Evolutionary conservation across 176 grass and related monocot genomes (phyloP).

Genomic region (Carex kokanica): DNA sequence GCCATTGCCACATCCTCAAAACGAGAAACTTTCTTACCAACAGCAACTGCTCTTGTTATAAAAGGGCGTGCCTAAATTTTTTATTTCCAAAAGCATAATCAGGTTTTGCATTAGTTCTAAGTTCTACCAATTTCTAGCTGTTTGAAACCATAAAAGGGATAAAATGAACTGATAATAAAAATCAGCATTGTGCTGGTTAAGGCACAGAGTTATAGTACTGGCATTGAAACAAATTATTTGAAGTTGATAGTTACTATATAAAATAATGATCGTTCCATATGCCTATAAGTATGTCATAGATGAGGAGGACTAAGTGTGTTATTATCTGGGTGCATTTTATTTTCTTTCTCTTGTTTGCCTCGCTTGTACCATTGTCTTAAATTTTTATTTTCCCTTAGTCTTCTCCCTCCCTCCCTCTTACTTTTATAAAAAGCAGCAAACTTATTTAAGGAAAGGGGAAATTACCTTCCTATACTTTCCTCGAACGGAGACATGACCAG

Average conservation of each 20-base stretch:
- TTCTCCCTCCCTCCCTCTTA: not conserved
- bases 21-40: slow-evolving; percentile 62
- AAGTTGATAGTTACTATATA: not conserved
- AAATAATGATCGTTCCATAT: not conserved
- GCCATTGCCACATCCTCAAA: slow-evolving; percentile 91
- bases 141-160: not conserved
- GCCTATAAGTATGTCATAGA: not conserved
- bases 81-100: slow-evolving; percentile 1
- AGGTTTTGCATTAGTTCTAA: slow-evolving; percentile 15
- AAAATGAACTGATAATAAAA: not conserved
- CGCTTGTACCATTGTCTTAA: not conserved
- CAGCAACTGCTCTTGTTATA: slow-evolving; percentile 55
- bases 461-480: slow-evolving; percentile 26
- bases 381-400: not conserved
- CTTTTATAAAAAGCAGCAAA: not conserved
- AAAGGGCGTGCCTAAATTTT: slow-evolving; percentile 37
- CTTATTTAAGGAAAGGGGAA: not conserved
- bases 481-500: slow-evolving; percentile 14
- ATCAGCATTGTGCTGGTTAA: not conserved
- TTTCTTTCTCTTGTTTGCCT: not conserved
- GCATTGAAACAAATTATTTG: not conserved
- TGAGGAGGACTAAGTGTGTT: too few species aligned
- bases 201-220: not conserved
- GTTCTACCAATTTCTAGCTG: not conserved
- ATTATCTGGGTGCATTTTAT: not conserved